These are phyloP conservation scores for Kurtzmaniella cleridarum DNA, from an alignment of 805 yeast genomes.

Conservation along the genomic window DNA sequence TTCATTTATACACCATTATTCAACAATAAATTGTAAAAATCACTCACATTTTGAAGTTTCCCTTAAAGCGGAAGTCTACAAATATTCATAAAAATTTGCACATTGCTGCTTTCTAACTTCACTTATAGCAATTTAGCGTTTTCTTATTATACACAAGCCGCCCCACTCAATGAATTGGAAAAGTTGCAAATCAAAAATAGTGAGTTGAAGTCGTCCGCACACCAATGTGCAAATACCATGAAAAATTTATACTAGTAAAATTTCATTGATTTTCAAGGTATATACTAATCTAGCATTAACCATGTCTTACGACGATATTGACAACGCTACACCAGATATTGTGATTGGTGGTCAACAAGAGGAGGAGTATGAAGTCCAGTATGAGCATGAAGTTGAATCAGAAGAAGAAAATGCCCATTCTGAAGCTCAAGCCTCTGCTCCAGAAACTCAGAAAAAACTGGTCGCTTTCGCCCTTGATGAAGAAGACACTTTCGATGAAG, in stretches of 20 bases:
- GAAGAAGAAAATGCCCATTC: constrained; percentile 40
- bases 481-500: constrained; percentile 65
- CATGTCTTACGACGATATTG: constrained; percentile 74
- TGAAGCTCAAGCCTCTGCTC: constrained; percentile 8
- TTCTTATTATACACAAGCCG: too few species aligned
- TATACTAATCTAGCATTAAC: constrained; percentile 4
- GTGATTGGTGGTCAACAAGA: constrained; percentile 57
- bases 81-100: too few species aligned
- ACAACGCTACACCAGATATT: constrained; percentile 80
- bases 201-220: too few species aligned
- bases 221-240: constrained; percentile 1
- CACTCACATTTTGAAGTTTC: too few species aligned
- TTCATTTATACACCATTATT: too few species aligned
- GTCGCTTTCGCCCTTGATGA: constrained; percentile 79
- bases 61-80: too few species aligned
- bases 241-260: constrained; percentile 2
- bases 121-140: too few species aligned
- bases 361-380: constrained; percentile 38
- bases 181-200: too few species aligned
- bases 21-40: too few species aligned
- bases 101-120: too few species aligned
- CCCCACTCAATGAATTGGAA: too few species aligned
- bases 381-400: constrained; percentile 47
- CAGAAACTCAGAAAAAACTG: constrained; percentile 48
- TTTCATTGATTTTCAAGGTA: not conserved